Evolutionary conservation across 2,329 filamentous ascomycete genomes (phyloP).

Genomic region (Xylaria sp.): DNA sequence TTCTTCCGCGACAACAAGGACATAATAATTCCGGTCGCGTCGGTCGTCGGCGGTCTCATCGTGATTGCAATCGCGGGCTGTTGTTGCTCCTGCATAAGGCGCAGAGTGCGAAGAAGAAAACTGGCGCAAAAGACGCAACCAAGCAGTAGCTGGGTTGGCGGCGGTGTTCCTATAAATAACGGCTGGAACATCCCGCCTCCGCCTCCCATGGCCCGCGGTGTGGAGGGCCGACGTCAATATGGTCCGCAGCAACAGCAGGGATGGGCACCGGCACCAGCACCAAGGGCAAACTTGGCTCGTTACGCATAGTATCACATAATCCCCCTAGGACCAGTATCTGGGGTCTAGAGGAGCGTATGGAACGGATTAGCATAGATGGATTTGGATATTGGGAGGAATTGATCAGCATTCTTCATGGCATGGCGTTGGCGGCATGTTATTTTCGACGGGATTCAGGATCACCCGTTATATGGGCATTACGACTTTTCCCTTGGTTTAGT

Average conservation of each 20-base stretch:
- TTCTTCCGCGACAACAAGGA: conserved; percentile 83
- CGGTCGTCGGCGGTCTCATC: conserved; percentile 77
- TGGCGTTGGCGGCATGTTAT: conserved; percentile 36
- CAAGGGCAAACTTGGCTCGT: conserved; percentile 26
- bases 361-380: conserved; percentile 12
- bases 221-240: conserved; percentile 26
- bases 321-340: conserved; percentile 21
- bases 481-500: conserved; percentile 24
- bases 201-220: conserved; percentile 34
- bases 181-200: conserved; percentile 35
- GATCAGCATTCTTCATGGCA: conserved; percentile 36
- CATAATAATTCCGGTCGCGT: conserved; percentile 83
- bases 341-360: conserved; percentile 10
- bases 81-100: conserved; percentile 66
- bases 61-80: conserved; percentile 77
- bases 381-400: conserved; percentile 28
- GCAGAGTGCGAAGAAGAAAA: conserved; percentile 48
- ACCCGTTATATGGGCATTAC: conserved; percentile 15
- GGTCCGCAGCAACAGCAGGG: conserved; percentile 31
- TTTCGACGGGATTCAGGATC: background rate
- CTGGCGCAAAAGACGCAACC: conserved; percentile 46
- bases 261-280: conserved; percentile 29
- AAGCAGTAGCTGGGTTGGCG: conserved; percentile 46
- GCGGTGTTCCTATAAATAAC: conserved; percentile 39
- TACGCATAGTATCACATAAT: conserved; percentile 34